phyloP scores from a whole-genome alignment of 108 stramenopile species.

The Fistulifera solaris region DNA sequence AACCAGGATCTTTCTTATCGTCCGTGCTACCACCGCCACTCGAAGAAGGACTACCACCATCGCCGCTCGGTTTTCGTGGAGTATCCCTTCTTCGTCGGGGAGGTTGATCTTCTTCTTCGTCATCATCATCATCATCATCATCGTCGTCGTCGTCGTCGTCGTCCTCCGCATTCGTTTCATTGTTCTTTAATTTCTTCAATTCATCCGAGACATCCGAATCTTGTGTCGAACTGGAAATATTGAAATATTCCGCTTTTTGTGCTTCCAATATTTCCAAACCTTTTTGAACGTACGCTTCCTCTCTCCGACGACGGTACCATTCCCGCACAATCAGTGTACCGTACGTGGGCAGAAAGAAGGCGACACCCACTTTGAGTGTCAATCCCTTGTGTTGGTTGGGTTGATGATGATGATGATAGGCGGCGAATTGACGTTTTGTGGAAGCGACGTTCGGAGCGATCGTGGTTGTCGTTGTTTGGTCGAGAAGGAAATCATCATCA shows the following conservation, averaged over 20 bases:
- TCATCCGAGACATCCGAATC: constrained; percentile 69
- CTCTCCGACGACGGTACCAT: constrained; percentile 20
- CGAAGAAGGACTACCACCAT: background rate
- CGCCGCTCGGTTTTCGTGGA: constrained; percentile 1
- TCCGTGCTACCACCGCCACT: constrained; percentile 2
- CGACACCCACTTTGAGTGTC: constrained; percentile 14
- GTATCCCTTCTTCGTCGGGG: background rate
- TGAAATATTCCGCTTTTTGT: constrained; percentile 36
- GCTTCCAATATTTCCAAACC: constrained; percentile 28
- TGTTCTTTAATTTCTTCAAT: constrained; percentile 71
- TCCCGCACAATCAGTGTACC: constrained; percentile 21
- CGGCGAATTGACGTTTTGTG: constrained; percentile 10
- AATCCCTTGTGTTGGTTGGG: background rate
- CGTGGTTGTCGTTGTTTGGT: background rate
- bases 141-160: constrained; percentile 14
- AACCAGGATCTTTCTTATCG: background rate
- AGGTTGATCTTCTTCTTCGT: constrained; percentile 5
- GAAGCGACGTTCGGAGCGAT: constrained; percentile 1
- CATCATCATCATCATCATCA: constrained; percentile 12
- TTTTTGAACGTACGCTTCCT: constrained; percentile 30
- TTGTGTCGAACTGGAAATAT: constrained; percentile 4
- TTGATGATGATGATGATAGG: background rate
- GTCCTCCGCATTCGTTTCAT: constrained; percentile 5
- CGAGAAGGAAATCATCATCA: background rate
- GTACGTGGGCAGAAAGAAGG: constrained; percentile 20